Evolutionary conservation across 306 rosid species (phyloP).

Genomic region (Rosa lucieae): DNA sequence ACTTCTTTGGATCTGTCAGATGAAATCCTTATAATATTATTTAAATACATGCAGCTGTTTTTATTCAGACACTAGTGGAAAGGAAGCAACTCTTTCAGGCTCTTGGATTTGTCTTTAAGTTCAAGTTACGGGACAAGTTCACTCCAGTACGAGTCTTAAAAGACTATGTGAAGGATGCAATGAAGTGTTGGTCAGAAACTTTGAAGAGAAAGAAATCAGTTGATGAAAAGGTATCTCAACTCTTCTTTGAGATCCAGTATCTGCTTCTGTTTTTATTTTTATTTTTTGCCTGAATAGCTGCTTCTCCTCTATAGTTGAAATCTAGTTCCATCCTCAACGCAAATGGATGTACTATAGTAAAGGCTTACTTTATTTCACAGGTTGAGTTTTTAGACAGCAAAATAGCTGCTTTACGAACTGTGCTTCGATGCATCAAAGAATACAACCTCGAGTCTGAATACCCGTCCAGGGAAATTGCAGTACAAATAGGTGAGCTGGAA

Average conservation of each 20-base stretch:
- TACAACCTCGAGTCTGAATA: slow-evolving; percentile 34
- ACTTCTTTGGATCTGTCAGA: background rate
- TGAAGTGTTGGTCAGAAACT: background rate
- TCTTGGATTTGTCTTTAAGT: slow-evolving; percentile 51
- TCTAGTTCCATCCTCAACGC: background rate
- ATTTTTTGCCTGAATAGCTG: background rate
- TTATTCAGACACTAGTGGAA: slow-evolving; percentile 40
- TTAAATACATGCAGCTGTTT: slow-evolving; percentile 24
- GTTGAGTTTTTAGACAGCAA: slow-evolving; percentile 34
- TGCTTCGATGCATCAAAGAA: slow-evolving; percentile 44
- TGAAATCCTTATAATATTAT: background rate
- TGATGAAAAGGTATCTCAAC: slow-evolving; percentile 32
- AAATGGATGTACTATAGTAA: background rate
- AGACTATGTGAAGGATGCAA: slow-evolving; percentile 20
- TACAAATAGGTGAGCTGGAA: slow-evolving; percentile 30
- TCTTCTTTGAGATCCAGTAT: background rate
- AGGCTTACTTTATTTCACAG: slow-evolving; percentile 29
- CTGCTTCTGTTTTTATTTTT: background rate
- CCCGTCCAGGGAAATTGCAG: slow-evolving; percentile 29
- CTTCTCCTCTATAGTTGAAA: background rate
- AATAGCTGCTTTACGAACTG: slow-evolving; percentile 32
- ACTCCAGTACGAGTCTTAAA: slow-evolving; percentile 38
- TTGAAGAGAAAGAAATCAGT: background rate
- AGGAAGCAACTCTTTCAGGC: slow-evolving; percentile 48
- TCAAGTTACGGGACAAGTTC: slow-evolving; percentile 44